Conservation (phyloP, 1,284 basidiomycete genomes). For the Puccinia coronata region DNA sequence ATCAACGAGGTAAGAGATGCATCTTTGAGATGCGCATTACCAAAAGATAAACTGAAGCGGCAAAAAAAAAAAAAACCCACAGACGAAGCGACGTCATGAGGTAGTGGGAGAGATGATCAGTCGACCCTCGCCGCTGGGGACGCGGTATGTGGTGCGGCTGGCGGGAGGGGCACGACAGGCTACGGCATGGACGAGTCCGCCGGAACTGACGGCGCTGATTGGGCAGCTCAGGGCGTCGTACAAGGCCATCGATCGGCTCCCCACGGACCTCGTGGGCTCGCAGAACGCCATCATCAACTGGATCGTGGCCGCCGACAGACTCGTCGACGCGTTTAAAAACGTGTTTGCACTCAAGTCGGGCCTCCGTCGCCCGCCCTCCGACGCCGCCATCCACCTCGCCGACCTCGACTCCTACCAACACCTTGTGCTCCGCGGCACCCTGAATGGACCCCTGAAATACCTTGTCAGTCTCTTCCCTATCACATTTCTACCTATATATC, state of each 20-base stretch:
- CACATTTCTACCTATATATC: background rate
- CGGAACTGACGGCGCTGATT: background rate
- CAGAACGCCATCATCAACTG: background rate
- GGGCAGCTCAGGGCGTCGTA: background rate
- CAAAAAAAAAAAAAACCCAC: too few species aligned
- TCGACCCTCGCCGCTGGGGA: background rate
- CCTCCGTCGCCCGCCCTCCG: background rate
- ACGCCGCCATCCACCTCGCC: background rate
- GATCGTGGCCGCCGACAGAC: constrained; percentile 8
- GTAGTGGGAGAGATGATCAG: constrained; percentile 17
- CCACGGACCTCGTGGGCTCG: background rate
- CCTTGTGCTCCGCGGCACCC: background rate
- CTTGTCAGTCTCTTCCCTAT: background rate
- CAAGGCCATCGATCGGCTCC: background rate
- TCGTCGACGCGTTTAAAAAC: background rate
- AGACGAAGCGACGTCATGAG: constrained; percentile 11
- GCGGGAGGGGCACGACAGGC: background rate
- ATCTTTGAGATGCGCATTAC: too few species aligned
- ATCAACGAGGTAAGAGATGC: constrained; percentile 10
- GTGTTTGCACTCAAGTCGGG: background rate
- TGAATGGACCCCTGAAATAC: constrained; percentile 8
- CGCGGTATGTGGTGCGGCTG: background rate
- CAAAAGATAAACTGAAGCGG: too few species aligned
- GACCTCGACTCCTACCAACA: constrained; percentile 3
- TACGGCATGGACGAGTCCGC: background rate